Evolutionary conservation across 2,329 filamentous ascomycete species (phyloP).

Genomic region (Arthrinium puccinioides): DNA sequence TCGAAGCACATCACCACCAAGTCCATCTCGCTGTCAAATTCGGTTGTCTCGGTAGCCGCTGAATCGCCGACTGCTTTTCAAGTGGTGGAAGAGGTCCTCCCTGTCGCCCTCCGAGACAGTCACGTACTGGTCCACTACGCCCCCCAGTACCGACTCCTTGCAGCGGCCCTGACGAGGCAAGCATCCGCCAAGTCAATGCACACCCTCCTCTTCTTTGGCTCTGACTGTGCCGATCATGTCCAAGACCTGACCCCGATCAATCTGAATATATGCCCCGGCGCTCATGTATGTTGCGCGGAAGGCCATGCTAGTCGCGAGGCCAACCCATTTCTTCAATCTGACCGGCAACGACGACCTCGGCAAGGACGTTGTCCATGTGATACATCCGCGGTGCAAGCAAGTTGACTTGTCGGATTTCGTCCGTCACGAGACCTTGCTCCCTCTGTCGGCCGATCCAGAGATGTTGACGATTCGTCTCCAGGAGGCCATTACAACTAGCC

Average conservation of each 20-base stretch:
- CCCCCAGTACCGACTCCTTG: background rate
- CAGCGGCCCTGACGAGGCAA: background rate
- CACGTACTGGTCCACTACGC: background rate
- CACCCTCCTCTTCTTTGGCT: background rate
- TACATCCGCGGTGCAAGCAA: too few species aligned
- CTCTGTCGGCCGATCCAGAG: too few species aligned
- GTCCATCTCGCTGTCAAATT: background rate
- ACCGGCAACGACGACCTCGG: background rate
- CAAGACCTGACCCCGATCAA: background rate
- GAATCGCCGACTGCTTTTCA: background rate
- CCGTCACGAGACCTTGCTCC: too few species aligned
- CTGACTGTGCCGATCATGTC: background rate
- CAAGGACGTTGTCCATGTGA: background rate
- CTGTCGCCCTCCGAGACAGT: background rate
- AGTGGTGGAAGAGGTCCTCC: background rate
- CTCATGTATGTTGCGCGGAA: background rate
- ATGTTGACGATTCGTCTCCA: too few species aligned
- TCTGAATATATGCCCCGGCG: background rate
- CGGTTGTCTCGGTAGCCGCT: background rate
- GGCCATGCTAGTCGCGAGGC: background rate
- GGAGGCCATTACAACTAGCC: too few species aligned
- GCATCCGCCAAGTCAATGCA: background rate
- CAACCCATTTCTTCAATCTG: background rate
- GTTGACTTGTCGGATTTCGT: too few species aligned
- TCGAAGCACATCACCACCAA: background rate